Evolutionary conservation across 192 early-diverging fungal genomes (phyloP).

Genomic region (Lobosporangium transversale): DNA sequence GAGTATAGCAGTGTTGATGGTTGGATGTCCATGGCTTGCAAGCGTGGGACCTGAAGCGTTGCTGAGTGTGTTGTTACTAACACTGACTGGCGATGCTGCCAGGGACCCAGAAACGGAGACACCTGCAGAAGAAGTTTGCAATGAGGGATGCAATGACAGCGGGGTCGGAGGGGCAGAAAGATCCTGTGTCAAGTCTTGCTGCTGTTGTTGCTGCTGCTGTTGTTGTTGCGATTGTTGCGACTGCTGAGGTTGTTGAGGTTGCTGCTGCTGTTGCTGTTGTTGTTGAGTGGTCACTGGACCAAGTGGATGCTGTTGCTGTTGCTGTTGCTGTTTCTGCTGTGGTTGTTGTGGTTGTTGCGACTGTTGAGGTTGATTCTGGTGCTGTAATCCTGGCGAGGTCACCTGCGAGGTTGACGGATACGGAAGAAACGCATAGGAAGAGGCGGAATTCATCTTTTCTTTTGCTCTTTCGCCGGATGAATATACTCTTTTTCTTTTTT

Average conservation of each 20-base stretch:
- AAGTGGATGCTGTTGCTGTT: constrained; percentile 9
- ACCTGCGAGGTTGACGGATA: constrained; percentile 25
- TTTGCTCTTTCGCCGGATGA: too few species aligned
- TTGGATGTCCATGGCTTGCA: constrained; percentile 21
- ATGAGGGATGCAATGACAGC: constrained; percentile 14
- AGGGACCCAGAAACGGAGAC: constrained; percentile 22
- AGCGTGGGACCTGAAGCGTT: constrained; percentile 2
- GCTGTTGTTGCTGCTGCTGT: constrained; percentile 12
- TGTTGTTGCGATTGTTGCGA: constrained; percentile 18
- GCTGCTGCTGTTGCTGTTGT: constrained; percentile 16
- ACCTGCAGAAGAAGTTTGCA: constrained; percentile 10
- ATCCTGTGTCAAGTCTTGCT: constrained; percentile 25
- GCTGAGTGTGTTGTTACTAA: constrained; percentile 4
- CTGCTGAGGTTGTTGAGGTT: neutral
- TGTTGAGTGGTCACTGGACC: constrained; percentile 13
- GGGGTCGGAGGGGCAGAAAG: constrained; percentile 19
- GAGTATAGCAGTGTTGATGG: constrained; percentile 41
- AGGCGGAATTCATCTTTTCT: constrained; percentile 27
- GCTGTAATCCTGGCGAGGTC: constrained; percentile 25
- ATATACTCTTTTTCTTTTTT: neutral
- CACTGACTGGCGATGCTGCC: constrained; percentile 22
- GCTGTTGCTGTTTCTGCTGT: too few species aligned
- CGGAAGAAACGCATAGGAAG: constrained; percentile 29
- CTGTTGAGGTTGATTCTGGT: constrained; percentile 6
- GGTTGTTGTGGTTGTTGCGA: constrained; percentile 4